Percentiles rank a stretch among this genome's conserved stretches.
Conservation (phyloP, 768 basidiomycete genomes). For the Kwoniella sp. region DNA sequence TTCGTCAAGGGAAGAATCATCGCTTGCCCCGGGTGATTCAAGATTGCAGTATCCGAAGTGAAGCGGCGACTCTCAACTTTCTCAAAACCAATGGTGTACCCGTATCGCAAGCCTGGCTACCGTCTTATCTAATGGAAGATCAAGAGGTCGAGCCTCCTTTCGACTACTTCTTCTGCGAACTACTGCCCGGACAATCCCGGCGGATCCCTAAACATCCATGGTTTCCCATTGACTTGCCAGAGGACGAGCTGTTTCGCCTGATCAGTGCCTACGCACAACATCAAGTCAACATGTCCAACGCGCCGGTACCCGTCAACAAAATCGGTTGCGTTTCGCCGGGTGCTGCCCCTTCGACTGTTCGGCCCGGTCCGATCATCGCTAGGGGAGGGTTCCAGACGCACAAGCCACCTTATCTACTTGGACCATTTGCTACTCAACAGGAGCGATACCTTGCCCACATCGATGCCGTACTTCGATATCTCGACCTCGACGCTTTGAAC, state of each 20-base stretch:
- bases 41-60: not conserved
- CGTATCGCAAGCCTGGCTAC: conserved; percentile 4
- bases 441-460: conserved; percentile 18
- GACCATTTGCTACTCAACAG: conserved; percentile 10
- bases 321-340: not conserved
- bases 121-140: not conserved
- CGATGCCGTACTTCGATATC: conserved; percentile 1
- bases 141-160: not conserved
- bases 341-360: no score
- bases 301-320: not conserved
- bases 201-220: not conserved
- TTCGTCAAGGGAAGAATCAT: not conserved
- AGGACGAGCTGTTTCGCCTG: not conserved
- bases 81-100: not conserved
- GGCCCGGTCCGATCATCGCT: not conserved
- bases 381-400: not conserved
- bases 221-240: not conserved
- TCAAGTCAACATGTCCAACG: not conserved
- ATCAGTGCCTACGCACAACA: not conserved
- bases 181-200: not conserved
- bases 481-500: not conserved
- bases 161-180: conserved; percentile 15
- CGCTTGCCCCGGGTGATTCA: not conserved
- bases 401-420: conserved; percentile 14
- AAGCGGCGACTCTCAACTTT: not conserved